Evolutionary conservation across 1,284 basidiomycete species (phyloP), one percentile per base, ranked within the genome.

Genomic region (Flammula alnicola): DNA sequence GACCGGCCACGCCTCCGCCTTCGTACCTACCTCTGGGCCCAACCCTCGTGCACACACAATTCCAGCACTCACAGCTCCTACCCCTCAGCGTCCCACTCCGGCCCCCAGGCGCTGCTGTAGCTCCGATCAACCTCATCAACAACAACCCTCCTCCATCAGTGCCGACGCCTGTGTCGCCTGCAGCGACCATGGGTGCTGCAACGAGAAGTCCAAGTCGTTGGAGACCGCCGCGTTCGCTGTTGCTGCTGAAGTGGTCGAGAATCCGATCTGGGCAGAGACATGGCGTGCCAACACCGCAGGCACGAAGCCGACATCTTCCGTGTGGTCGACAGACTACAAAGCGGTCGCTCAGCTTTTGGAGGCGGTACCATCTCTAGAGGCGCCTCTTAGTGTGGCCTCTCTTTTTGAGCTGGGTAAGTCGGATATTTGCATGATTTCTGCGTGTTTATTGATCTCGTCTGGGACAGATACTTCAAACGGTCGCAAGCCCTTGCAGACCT

Each of bases 111-210:
- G 69, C 78, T 7, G 71, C 77, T 9, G 72, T 76, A 20, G 38
- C 29, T 19, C 44, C 72, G 26, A 68, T 75, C 36, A 68, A 64
- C 33, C 27, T 39, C 12, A 7, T 7, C 5, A 20, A 23, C 12
- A 33, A 11, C 31, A 37, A 38, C 5, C 31, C 36, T 5, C 40
- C 30, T 9, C 74, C 74, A 0, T 86, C 83, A 10, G 87, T 84
- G 0, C 88, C 86, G 2, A 91, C 88, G 0, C 88, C 88, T 1
- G 86, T 90, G 3, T 91, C 88, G 0, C 88, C 88, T 20, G 87
- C 84, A 4, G 85, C 86, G 1, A 73, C 75, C 0, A 64, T 86
- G 14, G 84, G 83, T 4, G 76, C 76, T 2, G 71, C 80, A 1
- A 78, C 1, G 85, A 88, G 61, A 80, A 80, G 57, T 77, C 77